Conservation (phyloP, 2,329 filamentous ascomycete genomes). For the Nemania bipapillata region DNA sequence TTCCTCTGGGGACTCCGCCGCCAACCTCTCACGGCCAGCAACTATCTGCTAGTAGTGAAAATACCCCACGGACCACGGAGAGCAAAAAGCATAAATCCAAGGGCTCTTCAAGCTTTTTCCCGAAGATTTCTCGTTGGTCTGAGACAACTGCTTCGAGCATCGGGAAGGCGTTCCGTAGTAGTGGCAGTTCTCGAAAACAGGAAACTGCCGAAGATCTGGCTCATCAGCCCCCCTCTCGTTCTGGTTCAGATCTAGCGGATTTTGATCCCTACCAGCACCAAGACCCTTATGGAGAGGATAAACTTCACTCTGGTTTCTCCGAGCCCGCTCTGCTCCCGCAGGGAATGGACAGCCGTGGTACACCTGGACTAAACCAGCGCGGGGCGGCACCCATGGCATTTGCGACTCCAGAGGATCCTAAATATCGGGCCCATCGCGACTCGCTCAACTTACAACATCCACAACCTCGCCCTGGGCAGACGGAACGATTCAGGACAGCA, state of each 20-base stretch:
- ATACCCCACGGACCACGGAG: constrained; percentile 80
- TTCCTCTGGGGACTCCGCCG: constrained; percentile 69
- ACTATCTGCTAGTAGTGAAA: constrained; percentile 75
- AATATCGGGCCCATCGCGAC: constrained; percentile 84
- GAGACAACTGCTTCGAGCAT: constrained; percentile 93
- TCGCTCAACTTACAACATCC: constrained; percentile 83
- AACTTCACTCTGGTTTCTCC: constrained; percentile 67
- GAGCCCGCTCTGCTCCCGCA: constrained; percentile 59
- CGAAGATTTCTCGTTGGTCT: constrained; percentile 96
- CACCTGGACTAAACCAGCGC: constrained; percentile 48
- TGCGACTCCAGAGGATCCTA: constrained; percentile 73
- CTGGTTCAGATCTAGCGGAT: constrained; percentile 77
- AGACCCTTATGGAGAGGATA: constrained; percentile 69
- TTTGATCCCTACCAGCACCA: constrained; percentile 71
- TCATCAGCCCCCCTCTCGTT: constrained; percentile 73
- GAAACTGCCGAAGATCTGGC: constrained; percentile 71
- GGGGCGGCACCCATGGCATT: constrained; percentile 64
- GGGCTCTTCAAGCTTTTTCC: constrained; percentile 80
- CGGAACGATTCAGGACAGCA: constrained; percentile 76
- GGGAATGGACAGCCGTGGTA: constrained; percentile 42
- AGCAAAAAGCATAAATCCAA: constrained; percentile 89
- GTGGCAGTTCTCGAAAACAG: constrained; percentile 66
- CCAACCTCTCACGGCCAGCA: constrained; percentile 55
- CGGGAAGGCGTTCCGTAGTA: constrained; percentile 78
- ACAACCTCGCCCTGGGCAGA: constrained; percentile 78